Evolutionary conservation across 495 filamentous ascomycete genomes (phyloP).

Genomic region (Aspergillus carlsbadensis): DNA sequence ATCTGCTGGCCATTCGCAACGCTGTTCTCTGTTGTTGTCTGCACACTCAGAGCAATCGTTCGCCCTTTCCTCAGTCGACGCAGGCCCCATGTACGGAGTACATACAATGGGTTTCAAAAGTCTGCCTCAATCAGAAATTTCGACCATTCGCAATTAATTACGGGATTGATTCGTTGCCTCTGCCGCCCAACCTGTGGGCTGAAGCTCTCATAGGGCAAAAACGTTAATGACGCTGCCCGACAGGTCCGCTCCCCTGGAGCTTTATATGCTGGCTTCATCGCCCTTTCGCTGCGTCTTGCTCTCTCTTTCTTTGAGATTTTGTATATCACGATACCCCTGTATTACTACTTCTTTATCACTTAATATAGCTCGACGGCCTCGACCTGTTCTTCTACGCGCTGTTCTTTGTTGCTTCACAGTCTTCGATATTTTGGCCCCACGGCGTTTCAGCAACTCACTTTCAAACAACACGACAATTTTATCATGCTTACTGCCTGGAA

Average conservation of each 20-base stretch:
- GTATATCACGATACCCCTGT: slow-evolving; percentile 17
- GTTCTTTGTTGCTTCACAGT: slow-evolving; percentile 6
- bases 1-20: background rate
- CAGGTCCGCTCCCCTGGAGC: slow-evolving; percentile 17
- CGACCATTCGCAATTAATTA: slow-evolving; percentile 15
- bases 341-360: slow-evolving; percentile 17
- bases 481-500: slow-evolving; percentile 24
- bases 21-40: slow-evolving; percentile 3
- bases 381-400: slow-evolving; percentile 5
- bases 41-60: slow-evolving; percentile 8
- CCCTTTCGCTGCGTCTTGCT: slow-evolving; percentile 8
- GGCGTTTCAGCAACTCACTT: slow-evolving; percentile 20
- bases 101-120: slow-evolving; percentile 15
- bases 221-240: slow-evolving; percentile 24
- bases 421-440: slow-evolving; percentile 11
- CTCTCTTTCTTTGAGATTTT: slow-evolving; percentile 12
- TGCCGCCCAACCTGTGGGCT: slow-evolving; percentile 25
- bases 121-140: slow-evolving; percentile 12
- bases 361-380: slow-evolving; percentile 14
- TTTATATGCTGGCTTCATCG: slow-evolving; percentile 16
- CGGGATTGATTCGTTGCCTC: slow-evolving; percentile 24
- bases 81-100: background rate
- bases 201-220: slow-evolving; percentile 26
- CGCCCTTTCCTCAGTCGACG: background rate
- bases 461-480: slow-evolving; percentile 16